Evolutionary conservation across 2,329 filamentous ascomycete genomes (phyloP), one percentile per base, ranked within the genome.

Genomic region (Hymenoscyphus salicellus): DNA sequence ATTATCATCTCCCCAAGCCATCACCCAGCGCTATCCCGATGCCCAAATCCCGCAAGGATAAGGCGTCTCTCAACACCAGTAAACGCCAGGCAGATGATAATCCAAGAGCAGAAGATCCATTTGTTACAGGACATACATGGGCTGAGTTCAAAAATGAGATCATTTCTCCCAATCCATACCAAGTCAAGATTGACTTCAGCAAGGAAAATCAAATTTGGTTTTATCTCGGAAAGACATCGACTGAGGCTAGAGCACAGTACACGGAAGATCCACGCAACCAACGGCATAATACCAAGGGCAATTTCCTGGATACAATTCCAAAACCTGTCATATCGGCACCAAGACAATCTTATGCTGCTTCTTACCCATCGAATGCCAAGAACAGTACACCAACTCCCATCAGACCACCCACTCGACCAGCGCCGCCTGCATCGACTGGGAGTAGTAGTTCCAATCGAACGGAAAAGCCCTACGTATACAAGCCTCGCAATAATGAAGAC

Each of bases 231-330:
- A 87, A 87, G 75, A 86, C 84, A 23, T 98, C 94, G 26, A 97
- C 94, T 6, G 94, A 98, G 74, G 90, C 92, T 62, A 93, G 89
- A 76, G 89, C 93, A 30, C 92, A 96, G 75, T 99, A 95, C 78
- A 96, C 93, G 4, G 91, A 95, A 72, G 88, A 96, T 77, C 86
- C 84, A 55, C 68, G 73, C 8, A 82, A 77, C 14, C 82, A 78
- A n/a, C 79, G 80, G 56, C 83, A 92, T 76, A 91, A 92, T 65
- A 79, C 83, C 1, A 88, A 85, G 77, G 88, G 87, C 69, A 90
- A 89, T 74, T 93, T 89, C 76, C 77, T 93, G 74, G 89, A 92
- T 56, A 88, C 89, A 1, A 80, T 92, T 61, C 86, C 81, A 60
- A 86, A 85, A 69, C 80, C 82, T 4, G 71, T 76, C 3, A 81